Percentiles rank a stretch among this genome's conserved stretches.
Conservation (phyloP, 495 filamentous ascomycete genomes). For the Neurospora pannonica region DNA sequence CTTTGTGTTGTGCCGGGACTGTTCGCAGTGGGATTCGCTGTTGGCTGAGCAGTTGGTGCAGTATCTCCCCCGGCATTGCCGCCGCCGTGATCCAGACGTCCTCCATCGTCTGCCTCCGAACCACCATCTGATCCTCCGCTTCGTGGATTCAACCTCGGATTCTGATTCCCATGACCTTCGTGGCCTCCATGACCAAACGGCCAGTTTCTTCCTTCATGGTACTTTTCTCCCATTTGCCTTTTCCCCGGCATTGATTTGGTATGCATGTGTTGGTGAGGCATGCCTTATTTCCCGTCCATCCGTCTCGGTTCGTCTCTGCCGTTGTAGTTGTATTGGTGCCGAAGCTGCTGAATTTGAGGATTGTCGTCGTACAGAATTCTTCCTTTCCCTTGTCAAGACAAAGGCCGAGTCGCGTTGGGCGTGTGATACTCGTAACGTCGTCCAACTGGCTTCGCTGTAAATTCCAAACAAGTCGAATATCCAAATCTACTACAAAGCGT, state of each 20-base stretch:
- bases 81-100: not conserved
- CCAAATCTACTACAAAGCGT: not conserved
- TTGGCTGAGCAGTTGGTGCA: not conserved
- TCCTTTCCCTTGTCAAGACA: not conserved
- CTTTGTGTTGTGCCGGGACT: not conserved
- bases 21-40: not conserved
- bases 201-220: not conserved
- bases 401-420: not conserved
- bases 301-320: not conserved
- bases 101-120: not conserved
- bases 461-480: not conserved
- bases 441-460: not conserved
- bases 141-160: not conserved
- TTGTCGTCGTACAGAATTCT: not conserved
- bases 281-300: not conserved
- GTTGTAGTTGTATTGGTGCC: not conserved
- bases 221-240: not conserved
- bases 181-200: not conserved
- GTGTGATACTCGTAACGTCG: not conserved
- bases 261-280: not conserved
- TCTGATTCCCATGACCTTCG: not conserved
- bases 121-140: not conserved
- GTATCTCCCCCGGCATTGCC: not conserved
- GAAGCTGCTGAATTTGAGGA: not conserved
- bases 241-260: not conserved